Evolutionary conservation across 2,329 filamentous ascomycete genomes (phyloP).

Genomic region (Graphiopsis chlorocephala): DNA sequence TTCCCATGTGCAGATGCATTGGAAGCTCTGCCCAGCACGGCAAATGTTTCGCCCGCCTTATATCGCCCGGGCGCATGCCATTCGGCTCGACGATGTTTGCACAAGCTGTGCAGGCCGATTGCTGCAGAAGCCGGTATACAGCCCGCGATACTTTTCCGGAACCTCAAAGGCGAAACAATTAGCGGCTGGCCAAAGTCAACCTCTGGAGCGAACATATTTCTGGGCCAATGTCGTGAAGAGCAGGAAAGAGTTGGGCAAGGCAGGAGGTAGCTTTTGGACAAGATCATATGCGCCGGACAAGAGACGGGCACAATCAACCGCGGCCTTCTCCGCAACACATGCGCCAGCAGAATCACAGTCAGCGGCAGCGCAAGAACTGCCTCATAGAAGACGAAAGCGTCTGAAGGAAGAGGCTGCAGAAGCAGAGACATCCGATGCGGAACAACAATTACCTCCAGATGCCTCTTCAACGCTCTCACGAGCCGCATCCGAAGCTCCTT

Average conservation of each 20-base stretch:
- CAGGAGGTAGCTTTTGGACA: conserved; percentile 5
- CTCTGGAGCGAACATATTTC: conserved; percentile 14
- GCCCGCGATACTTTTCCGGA: conserved; percentile 2
- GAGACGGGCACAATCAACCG: conserved; percentile 13
- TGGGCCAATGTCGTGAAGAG: conserved; percentile 13
- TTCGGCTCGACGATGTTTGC: conserved; percentile 15
- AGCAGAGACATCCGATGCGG: conserved; percentile 14
- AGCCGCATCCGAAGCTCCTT: conserved; percentile 56
- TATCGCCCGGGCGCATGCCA: conserved; percentile 8
- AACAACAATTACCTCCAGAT: conserved; percentile 51
- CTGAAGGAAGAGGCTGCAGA: conserved; percentile 31
- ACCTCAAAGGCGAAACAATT: background rate
- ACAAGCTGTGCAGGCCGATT: conserved; percentile 9
- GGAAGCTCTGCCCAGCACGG: background rate
- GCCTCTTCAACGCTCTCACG: conserved; percentile 60
- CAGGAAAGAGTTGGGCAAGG: conserved; percentile 7
- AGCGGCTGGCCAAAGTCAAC: conserved; percentile 4
- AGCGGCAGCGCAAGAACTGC: conserved; percentile 25
- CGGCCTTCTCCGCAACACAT: conserved; percentile 13
- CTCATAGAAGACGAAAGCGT: conserved; percentile 34
- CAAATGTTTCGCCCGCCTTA: conserved; percentile 15
- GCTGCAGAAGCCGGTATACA: background rate
- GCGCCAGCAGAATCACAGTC: conserved; percentile 4
- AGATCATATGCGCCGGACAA: conserved; percentile 13
- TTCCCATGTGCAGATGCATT: background rate